Conservation (phyloP, 257 asterid genomes). For the Echium plantagineum region DNA sequence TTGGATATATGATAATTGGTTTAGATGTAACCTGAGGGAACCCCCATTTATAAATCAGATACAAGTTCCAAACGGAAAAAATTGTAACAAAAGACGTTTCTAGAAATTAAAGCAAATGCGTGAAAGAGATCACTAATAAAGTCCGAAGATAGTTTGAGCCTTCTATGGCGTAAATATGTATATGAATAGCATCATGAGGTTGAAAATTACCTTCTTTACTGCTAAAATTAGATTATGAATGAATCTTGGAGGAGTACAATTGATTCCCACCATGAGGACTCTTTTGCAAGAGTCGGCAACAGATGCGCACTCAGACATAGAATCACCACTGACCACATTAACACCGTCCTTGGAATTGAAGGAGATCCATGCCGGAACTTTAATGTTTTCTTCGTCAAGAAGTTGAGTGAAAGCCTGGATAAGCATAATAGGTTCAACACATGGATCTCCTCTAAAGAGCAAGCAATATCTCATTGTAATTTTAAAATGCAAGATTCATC, state of each 20-base stretch:
- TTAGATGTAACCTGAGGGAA: conserved; percentile 47
- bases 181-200: neutral
- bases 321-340: conserved; percentile 75
- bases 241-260: conserved; percentile 88
- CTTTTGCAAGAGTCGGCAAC: conserved; percentile 58
- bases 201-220: conserved; percentile 43
- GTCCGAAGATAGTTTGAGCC: neutral
- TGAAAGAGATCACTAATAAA: neutral
- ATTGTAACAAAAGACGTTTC: conserved; percentile 5
- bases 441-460: conserved; percentile 3
- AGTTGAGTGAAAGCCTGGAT: conserved; percentile 68
- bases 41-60: conserved; percentile 11
- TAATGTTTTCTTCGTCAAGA: conserved; percentile 66
- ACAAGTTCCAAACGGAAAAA: neutral
- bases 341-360: conserved; percentile 88
- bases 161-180: neutral
- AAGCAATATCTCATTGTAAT: conserved; percentile 15
- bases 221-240: conserved; percentile 55
- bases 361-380: conserved; percentile 73
- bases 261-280: conserved; percentile 71
- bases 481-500: neutral
- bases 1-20: conserved; percentile 78
- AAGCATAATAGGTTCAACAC: neutral
- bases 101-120: neutral
- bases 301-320: conserved; percentile 55